These are phyloP conservation scores for Neofusicoccum sp. DNA, from an alignment of 2,329 filamentous ascomycete genomes.

Conservation along the genomic window DNA sequence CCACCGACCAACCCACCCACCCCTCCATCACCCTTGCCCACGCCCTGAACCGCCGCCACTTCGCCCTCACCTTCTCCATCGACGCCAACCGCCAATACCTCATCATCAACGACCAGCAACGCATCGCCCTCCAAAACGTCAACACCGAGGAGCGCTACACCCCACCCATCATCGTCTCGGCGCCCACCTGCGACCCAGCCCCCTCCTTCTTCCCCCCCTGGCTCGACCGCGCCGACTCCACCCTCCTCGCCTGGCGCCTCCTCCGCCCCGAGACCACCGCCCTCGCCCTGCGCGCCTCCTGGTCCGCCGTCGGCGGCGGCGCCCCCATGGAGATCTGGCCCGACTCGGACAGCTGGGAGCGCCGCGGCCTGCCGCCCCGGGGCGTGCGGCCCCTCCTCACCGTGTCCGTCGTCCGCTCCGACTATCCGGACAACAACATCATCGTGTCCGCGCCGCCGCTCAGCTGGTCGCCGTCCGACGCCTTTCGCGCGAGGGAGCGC, in stretches of 20 bases:
- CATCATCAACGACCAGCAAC: conserved; percentile 11
- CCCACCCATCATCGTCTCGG: neutral
- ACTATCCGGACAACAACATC: neutral
- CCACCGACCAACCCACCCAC: neutral
- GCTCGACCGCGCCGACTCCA: conserved; percentile 4
- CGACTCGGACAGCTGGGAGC: conserved; percentile 2
- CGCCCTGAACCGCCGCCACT: neutral
- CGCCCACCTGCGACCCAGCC: neutral
- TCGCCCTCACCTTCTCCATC: conserved; percentile 4
- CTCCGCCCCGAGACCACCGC: neutral
- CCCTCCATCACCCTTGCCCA: neutral
- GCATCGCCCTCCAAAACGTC: conserved; percentile 7
- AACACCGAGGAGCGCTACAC: conserved; percentile 3
- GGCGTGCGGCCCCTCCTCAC: conserved; percentile 7
- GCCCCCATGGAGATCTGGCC: conserved; percentile 13
- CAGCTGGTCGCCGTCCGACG: neutral
- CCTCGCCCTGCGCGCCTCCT: neutral
- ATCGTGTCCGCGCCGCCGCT: conserved; percentile 3
- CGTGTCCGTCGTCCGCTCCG: neutral
- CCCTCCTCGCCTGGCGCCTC: neutral
- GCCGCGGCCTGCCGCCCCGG: neutral
- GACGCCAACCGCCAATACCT: conserved; percentile 8
- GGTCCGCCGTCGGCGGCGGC: neutral
- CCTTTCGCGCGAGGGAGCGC: neutral
- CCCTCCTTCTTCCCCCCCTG: neutral